phyloP scores from a whole-genome alignment of 2,329 filamentous ascomycete species.

The Fusarium goolgardi region DNA sequence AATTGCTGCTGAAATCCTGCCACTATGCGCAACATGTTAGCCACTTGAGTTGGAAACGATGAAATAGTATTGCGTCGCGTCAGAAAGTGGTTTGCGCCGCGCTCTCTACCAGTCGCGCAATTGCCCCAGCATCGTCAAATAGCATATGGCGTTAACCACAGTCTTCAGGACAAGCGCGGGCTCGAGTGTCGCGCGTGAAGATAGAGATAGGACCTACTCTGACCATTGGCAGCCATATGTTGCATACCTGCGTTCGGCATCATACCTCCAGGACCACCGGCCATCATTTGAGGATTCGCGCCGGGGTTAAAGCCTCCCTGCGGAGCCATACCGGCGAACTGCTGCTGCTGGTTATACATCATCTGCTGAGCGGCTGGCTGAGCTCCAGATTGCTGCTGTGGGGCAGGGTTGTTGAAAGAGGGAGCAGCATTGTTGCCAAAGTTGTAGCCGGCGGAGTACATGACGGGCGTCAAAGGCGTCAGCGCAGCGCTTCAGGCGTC shows the following conservation, averaged over 20 bases:
- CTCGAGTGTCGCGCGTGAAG: slow-evolving; percentile 38
- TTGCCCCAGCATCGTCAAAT: neutral
- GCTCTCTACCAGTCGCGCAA: slow-evolving; percentile 13
- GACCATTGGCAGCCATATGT: slow-evolving; percentile 69
- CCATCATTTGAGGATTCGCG: slow-evolving; percentile 67
- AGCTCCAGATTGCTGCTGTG: slow-evolving; percentile 54
- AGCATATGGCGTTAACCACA: neutral
- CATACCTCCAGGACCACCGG: slow-evolving; percentile 67
- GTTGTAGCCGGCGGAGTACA: slow-evolving; percentile 68
- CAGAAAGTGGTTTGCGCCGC: slow-evolving; percentile 36
- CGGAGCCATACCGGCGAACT: slow-evolving; percentile 65
- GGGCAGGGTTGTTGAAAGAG: slow-evolving; percentile 61
- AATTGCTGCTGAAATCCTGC: slow-evolving; percentile 70
- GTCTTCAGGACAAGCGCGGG: slow-evolving; percentile 9
- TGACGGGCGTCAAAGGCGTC: slow-evolving; percentile 47
- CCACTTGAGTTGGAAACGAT: slow-evolving; percentile 12
- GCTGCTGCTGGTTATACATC: slow-evolving; percentile 69
- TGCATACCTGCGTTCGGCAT: slow-evolving; percentile 72
- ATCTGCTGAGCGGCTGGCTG: slow-evolving; percentile 62
- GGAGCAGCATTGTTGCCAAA: slow-evolving; percentile 65
- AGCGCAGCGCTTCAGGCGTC: slow-evolving; percentile 40
- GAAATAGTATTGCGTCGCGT: slow-evolving; percentile 12
- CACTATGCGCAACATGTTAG: slow-evolving; percentile 55
- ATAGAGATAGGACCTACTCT: slow-evolving; percentile 62
- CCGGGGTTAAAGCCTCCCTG: slow-evolving; percentile 63